A percentile compares a stretch with the other conserved stretches of the same genome.
Conservation (phyloP, 805 yeast species). For the Lipomyces spencermartinsiae region DNA sequence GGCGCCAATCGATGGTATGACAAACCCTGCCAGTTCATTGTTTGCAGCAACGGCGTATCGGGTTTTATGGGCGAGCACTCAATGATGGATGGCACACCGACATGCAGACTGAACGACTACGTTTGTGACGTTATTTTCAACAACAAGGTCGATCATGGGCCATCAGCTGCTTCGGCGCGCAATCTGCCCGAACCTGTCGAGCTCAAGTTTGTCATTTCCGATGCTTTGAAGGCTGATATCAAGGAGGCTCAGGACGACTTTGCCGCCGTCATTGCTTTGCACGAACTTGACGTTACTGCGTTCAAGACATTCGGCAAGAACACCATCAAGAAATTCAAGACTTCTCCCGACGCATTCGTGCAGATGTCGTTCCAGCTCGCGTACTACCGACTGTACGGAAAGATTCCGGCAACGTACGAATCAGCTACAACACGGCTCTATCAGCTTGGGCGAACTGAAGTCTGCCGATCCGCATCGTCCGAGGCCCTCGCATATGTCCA, state of each 20-base stretch:
- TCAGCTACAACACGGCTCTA: slow-evolving; percentile 92
- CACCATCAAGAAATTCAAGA: slow-evolving; percentile 80
- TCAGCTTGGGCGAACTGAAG: slow-evolving; percentile 91
- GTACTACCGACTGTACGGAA: slow-evolving; percentile 80
- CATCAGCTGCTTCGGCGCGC: slow-evolving; percentile 25
- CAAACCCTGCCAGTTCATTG: slow-evolving; percentile 85
- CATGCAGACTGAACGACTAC: slow-evolving; percentile 82
- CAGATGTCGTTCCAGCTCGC: slow-evolving; percentile 93
- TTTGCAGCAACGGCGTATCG: slow-evolving; percentile 81
- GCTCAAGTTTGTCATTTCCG: slow-evolving; percentile 61
- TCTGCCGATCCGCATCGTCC: slow-evolving; percentile 81
- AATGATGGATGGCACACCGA: slow-evolving; percentile 97
- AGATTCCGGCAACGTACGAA: slow-evolving; percentile 88
- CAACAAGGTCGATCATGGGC: slow-evolving; percentile 51
- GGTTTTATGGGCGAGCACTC: slow-evolving; percentile 98
- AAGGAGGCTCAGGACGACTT: slow-evolving; percentile 63
- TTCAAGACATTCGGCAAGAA: slow-evolving; percentile 86
- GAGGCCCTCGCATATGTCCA: slow-evolving; percentile 74
- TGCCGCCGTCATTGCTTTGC: slow-evolving; percentile 61
- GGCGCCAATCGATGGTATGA: slow-evolving; percentile 90
- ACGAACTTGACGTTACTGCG: slow-evolving; percentile 79
- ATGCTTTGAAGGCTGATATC: slow-evolving; percentile 59
- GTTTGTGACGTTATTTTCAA: slow-evolving; percentile 63
- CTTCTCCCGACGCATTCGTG: slow-evolving; percentile 91
- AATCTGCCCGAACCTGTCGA: slow-evolving; percentile 47